phyloP scores from a whole-genome alignment of 116 monocot genomes.

The Zostera marina region DNA sequence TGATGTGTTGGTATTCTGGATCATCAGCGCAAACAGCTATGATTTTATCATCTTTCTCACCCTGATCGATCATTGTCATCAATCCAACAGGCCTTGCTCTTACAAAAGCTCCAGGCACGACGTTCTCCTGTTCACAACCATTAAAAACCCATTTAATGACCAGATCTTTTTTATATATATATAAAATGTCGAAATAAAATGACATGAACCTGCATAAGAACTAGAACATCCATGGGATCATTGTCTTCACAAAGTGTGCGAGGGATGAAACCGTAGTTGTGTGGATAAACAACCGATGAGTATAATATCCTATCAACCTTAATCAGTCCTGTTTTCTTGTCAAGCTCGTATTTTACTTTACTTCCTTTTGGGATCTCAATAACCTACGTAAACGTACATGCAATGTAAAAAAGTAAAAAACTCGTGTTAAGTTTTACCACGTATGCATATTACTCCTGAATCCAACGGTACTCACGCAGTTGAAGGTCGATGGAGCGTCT shows the following conservation, averaged over 20 bases:
- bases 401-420: too few species aligned
- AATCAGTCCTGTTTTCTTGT: conserved; percentile 34
- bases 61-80: conserved; percentile 98
- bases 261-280: conserved; percentile 39
- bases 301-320: conserved; percentile 41
- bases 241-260: conserved; percentile 39
- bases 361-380: conserved; percentile 30
- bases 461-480: conserved; percentile 32
- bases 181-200: not conserved
- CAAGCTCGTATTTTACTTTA: conserved; percentile 29
- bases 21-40: conserved; percentile 30
- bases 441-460: too few species aligned
- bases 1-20: conserved; percentile 25
- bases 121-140: conserved; percentile 49
- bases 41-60: conserved; percentile 31
- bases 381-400: too few species aligned
- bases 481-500: conserved; percentile 43
- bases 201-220: conserved; percentile 32
- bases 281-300: conserved; percentile 43
- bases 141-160: too few species aligned
- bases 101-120: conserved; percentile 81
- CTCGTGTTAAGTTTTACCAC: too few species aligned
- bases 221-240: conserved; percentile 38
- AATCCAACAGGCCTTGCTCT: conserved; percentile 84
- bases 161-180: too few species aligned